These are phyloP conservation scores for Kingdonia uniflora DNA, from an alignment of 164 flowering plant species.

Conservation along the genomic window DNA sequence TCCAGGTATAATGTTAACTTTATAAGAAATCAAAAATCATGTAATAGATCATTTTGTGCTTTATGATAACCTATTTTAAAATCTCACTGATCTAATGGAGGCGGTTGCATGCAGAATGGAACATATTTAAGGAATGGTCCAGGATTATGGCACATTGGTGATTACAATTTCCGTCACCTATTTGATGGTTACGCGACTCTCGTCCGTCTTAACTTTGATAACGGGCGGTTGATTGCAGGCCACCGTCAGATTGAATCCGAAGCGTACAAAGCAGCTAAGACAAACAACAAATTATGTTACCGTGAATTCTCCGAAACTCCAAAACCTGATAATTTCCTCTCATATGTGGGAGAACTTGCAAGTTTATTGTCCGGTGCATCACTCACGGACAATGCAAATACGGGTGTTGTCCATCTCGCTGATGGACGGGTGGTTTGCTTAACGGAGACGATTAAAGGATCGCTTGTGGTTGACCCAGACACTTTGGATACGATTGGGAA, in stretches of 20 bases:
- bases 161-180: constrained; percentile 85
- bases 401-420: constrained; percentile 75
- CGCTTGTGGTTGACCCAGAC: constrained; percentile 61
- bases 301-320: constrained; percentile 94
- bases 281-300: constrained; percentile 55
- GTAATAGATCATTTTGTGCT: no score
- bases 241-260: constrained; percentile 87
- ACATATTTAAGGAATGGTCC: constrained; percentile 96
- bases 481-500: constrained; percentile 70
- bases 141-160: constrained; percentile 81
- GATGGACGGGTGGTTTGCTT: constrained; percentile 90
- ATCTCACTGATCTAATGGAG: no score
- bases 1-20: no score
- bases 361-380: constrained; percentile 82
- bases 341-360: constrained; percentile 65
- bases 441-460: constrained; percentile 90
- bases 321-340: constrained; percentile 44
- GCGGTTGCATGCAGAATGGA: constrained; percentile 60
- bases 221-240: constrained; percentile 53
- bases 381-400: constrained; percentile 88
- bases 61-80: no score
- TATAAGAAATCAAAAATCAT: no score
- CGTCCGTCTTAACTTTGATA: constrained; percentile 65
- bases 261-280: constrained; percentile 78
- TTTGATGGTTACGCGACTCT: constrained; percentile 93